phyloP scores from a whole-genome alignment of 2,329 filamentous ascomycete genomes.

The Fusarium luffae region DNA sequence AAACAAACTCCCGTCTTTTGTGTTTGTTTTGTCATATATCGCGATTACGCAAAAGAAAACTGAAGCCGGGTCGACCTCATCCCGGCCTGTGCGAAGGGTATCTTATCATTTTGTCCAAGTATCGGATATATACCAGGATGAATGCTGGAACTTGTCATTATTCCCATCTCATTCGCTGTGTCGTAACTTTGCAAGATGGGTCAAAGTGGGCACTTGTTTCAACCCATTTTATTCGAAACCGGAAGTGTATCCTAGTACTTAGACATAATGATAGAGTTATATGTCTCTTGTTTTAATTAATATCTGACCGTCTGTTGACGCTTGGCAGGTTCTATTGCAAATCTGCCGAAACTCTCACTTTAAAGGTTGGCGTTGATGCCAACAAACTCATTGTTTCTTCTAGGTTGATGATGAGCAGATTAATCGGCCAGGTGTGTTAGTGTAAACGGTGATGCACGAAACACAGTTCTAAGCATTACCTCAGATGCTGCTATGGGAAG shows the following conservation, averaged over 20 bases:
- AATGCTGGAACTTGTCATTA: background rate
- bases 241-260: background rate
- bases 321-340: background rate
- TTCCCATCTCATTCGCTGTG: background rate
- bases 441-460: too few species aligned
- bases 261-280: background rate
- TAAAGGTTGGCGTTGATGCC: background rate
- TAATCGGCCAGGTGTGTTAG: too few species aligned
- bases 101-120: too few species aligned
- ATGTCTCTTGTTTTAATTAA: background rate
- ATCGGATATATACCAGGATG: background rate
- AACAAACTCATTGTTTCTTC: too few species aligned
- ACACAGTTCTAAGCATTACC: too few species aligned
- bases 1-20: background rate
- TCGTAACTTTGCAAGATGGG: background rate
- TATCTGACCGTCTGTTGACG: background rate
- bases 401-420: background rate
- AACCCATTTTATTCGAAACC: accelerated
- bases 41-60: background rate
- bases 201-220: background rate
- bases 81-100: background rate
- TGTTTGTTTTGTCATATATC: background rate
- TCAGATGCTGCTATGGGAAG: background rate
- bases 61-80: background rate
- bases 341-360: background rate